Conservation (phyloP, 2,329 filamentous ascomycete genomes). For the Arthrobotrys musiformis region DNA sequence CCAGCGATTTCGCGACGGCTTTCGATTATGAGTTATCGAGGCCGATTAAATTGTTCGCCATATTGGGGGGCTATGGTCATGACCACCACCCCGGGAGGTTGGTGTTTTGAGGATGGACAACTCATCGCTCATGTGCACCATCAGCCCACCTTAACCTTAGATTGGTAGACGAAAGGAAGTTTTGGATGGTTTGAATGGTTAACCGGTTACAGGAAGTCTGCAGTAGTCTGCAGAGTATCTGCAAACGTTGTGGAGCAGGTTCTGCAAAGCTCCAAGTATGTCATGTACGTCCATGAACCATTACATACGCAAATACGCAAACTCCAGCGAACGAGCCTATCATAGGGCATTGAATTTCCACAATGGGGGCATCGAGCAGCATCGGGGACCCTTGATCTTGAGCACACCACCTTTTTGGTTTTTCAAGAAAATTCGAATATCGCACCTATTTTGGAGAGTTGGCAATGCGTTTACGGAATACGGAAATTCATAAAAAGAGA, state of each 20-base stretch:
- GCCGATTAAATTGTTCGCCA: background rate
- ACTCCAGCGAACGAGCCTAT: conserved; percentile 48
- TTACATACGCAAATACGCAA: conserved; percentile 48
- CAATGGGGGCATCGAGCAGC: conserved; percentile 43
- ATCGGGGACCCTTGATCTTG: conserved; percentile 47
- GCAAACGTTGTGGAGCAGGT: conserved; percentile 33
- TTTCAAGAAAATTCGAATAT: background rate
- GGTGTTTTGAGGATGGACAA: conserved; percentile 39
- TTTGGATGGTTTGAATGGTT: too few relatives aligned
- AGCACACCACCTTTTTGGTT: conserved; percentile 52
- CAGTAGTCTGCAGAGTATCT: conserved; percentile 41
- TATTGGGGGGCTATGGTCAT: background rate
- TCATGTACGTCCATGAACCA: conserved; percentile 20
- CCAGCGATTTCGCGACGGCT: conserved; percentile 53
- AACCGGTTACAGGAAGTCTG: conserved; percentile 21
- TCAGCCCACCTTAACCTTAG: conserved; percentile 23
- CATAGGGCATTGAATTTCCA: conserved; percentile 52
- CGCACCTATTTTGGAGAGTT: conserved; percentile 52
- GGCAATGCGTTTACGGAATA: conserved; percentile 30
- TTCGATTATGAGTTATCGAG: conserved; percentile 15
- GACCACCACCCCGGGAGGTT: background rate
- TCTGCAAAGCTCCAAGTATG: conserved; percentile 26
- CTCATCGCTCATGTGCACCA: conserved; percentile 56
- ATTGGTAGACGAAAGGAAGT: conserved; percentile 6
- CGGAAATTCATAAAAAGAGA: background rate